A percentile compares a stretch with the other conserved stretches of the same genome.
phyloP scores from a whole-genome alignment of 169 alveolate genomes.

The Eimeria tenella region DNA sequence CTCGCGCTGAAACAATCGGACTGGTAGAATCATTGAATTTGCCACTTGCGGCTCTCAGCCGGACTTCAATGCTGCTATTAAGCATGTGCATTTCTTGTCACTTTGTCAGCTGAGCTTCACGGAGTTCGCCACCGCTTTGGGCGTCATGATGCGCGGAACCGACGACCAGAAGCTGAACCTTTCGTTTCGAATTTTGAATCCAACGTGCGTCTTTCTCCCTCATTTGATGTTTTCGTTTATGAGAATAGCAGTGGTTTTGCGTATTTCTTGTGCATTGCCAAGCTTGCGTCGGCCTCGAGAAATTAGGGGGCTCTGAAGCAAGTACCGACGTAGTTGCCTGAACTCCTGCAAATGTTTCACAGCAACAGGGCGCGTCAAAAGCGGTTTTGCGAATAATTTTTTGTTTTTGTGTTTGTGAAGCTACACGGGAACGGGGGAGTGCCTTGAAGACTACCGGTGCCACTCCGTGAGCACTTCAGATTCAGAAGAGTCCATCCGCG shows the following conservation, averaged over 20 bases:
- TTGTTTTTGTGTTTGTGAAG: slow-evolving; percentile 18
- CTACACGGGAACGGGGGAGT: slow-evolving; percentile 58
- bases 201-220: slow-evolving; percentile 50
- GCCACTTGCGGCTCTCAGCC: not conserved
- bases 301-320: no score
- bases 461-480: slow-evolving; percentile 54
- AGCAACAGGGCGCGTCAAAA: no score
- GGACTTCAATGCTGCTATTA: not conserved
- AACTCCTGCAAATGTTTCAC: no score
- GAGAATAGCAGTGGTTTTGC: no score
- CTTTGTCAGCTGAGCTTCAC: slow-evolving; percentile 74
- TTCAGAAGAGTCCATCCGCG: not conserved
- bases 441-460: slow-evolving; percentile 50
- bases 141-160: slow-evolving; percentile 81
- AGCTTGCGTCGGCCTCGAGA: no score
- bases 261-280: no score
- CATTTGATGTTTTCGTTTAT: not conserved
- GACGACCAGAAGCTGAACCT: slow-evolving; percentile 80
- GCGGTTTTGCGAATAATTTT: no score
- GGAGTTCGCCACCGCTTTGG: slow-evolving; percentile 80
- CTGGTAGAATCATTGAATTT: not conserved
- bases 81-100: not conserved
- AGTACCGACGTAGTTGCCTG: no score
- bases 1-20: no score
- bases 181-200: slow-evolving; percentile 78